Conservation (phyloP, 2,329 filamentous ascomycete species). For the Pseudopithomyces maydicus region DNA sequence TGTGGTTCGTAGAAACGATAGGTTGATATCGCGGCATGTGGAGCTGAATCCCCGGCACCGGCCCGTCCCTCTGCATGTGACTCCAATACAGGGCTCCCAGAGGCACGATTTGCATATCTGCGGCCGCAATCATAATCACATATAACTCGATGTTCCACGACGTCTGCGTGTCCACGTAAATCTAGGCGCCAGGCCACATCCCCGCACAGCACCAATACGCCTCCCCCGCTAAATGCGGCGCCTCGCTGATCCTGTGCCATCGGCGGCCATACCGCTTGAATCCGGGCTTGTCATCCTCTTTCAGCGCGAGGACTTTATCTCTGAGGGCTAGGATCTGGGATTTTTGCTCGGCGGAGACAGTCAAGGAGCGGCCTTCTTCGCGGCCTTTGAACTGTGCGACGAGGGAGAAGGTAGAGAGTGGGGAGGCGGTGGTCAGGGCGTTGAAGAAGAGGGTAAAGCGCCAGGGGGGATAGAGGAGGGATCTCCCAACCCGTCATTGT, state of each 20-base stretch:
- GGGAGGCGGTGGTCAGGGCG: not conserved
- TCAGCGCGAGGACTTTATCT: not conserved
- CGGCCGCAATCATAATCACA: too few species aligned
- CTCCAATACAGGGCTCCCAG: too few species aligned
- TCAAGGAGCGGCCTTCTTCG: not conserved
- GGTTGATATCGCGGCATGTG: too few species aligned
- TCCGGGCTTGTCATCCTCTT: not conserved
- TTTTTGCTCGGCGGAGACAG: not conserved
- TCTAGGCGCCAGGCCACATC: too few species aligned
- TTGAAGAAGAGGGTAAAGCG: not conserved
- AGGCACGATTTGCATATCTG: too few species aligned
- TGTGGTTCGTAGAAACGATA: too few species aligned
- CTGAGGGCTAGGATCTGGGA: not conserved
- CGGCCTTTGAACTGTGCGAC: constrained; percentile 5
- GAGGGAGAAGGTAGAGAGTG: not conserved
- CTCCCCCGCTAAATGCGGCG: constrained; percentile 3
- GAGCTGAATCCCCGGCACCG: too few species aligned
- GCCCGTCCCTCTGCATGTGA: too few species aligned
- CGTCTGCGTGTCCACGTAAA: too few species aligned
- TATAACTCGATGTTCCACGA: too few species aligned
- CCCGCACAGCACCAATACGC: constrained; percentile 6
- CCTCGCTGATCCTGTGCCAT: not conserved
- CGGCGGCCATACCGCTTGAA: not conserved
- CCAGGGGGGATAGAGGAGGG: not conserved
- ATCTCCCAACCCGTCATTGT: not conserved